These are phyloP conservation scores for Beauveria bassiana DNA, from an alignment of 2,329 filamentous ascomycete genomes.

Conservation along the genomic window DNA sequence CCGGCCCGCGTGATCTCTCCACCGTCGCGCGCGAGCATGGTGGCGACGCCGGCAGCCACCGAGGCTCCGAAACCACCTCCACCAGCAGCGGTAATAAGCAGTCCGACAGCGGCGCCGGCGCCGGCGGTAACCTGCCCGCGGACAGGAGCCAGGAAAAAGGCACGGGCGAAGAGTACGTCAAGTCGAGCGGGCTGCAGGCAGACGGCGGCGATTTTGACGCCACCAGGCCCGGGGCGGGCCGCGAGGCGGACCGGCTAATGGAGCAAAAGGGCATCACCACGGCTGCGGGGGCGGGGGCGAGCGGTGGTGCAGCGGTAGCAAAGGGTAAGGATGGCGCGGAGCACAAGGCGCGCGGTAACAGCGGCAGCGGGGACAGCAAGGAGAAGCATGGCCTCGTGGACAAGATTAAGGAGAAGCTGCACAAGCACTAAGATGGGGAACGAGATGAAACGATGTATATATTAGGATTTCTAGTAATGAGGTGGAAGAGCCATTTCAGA, in stretches of 20 bases:
- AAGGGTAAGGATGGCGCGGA: neutral
- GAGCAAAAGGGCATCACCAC: slow-evolving; percentile 24
- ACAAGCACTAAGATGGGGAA: slow-evolving; percentile 8
- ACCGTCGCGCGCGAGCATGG: slow-evolving; percentile 26
- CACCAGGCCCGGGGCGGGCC: slow-evolving; percentile 53
- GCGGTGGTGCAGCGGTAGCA: neutral
- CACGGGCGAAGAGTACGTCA: slow-evolving; percentile 50
- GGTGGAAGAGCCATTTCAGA: neutral
- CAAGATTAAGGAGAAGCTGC: slow-evolving; percentile 13
- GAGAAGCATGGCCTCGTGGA: slow-evolving; percentile 10
- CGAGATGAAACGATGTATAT: neutral
- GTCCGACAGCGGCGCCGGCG: slow-evolving; percentile 13
- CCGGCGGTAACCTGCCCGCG: slow-evolving; percentile 19
- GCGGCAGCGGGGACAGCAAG: neutral
- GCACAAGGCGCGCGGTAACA: neutral
- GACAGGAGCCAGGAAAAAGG: slow-evolving; percentile 28
- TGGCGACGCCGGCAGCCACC: slow-evolving; percentile 23
- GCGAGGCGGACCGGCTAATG: slow-evolving; percentile 52
- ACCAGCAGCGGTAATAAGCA: slow-evolving; percentile 9
- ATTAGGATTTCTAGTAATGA: neutral
- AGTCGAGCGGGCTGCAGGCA: slow-evolving; percentile 49
- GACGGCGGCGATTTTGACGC: slow-evolving; percentile 64
- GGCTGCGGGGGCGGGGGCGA: neutral
- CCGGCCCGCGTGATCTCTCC: slow-evolving; percentile 36
- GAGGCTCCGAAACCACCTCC: neutral